phyloP scores from a whole-genome alignment of 1,284 basidiomycete genomes.

The Leccinum pachyderme region DNA sequence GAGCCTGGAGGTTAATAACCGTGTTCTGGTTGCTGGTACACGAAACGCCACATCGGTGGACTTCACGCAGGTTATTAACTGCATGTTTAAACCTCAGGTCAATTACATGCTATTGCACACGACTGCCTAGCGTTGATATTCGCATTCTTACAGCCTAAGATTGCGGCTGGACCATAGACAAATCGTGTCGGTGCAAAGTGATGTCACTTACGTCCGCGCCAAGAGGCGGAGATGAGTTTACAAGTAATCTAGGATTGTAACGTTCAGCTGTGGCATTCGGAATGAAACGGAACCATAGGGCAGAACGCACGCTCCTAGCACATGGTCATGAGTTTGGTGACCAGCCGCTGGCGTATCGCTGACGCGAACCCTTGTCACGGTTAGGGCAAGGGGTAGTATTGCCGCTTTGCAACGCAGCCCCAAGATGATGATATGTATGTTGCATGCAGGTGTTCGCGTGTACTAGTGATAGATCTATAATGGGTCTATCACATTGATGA shows the following conservation, averaged over 20 bases:
- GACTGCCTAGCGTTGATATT: background rate
- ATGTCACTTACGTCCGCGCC: conserved; percentile 14
- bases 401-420: background rate
- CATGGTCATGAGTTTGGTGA: conserved; percentile 12
- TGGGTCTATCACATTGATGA: conserved; percentile 8
- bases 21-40: background rate
- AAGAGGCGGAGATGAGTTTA: background rate
- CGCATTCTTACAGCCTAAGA: background rate
- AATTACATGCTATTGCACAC: background rate
- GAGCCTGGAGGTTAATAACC: conserved; percentile 1
- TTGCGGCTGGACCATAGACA: no score
- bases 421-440: background rate
- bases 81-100: conserved; percentile 12
- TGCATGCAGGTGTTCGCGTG: conserved; percentile 24
- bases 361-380: conserved; percentile 5
- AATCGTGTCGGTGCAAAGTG: background rate
- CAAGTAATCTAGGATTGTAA: conserved; percentile 7
- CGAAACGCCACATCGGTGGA: conserved; percentile 13
- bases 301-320: conserved; percentile 13
- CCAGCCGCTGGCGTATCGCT: conserved; percentile 13
- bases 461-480: conserved; percentile 13
- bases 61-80: conserved; percentile 15
- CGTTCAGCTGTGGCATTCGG: background rate
- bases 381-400: conserved; percentile 10
- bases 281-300: background rate